phyloP scores from a whole-genome alignment of 306 rosid genomes.

The Cucurbita ficifolia region DNA sequence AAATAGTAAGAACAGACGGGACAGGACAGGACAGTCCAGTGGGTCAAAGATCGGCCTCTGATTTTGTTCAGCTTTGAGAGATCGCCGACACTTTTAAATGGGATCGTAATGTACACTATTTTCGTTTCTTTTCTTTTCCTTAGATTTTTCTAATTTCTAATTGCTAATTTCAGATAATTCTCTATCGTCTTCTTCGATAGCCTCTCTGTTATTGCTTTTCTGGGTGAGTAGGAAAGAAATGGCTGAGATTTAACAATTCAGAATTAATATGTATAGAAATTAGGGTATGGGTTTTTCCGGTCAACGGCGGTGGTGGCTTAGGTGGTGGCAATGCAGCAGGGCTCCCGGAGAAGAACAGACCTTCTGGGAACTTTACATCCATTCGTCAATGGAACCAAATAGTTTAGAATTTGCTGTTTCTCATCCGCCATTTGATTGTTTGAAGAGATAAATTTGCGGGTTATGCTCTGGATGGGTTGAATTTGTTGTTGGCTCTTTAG shows the following conservation, averaged over 20 bases:
- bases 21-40: constrained; percentile 15
- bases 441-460: constrained; percentile 12
- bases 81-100: background rate
- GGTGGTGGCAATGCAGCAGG: constrained; percentile 78
- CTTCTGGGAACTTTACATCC: constrained; percentile 65
- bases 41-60: background rate
- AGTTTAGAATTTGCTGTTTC: constrained; percentile 35
- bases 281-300: background rate
- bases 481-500: constrained; percentile 14
- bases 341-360: constrained; percentile 58
- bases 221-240: background rate
- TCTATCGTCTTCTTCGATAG: background rate
- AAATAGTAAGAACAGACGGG: background rate
- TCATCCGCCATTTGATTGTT: constrained; percentile 18
- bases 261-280: background rate
- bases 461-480: constrained; percentile 1
- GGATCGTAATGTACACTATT: background rate
- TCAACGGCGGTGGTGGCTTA: constrained; percentile 11
- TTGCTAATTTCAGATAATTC: background rate
- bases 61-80: constrained; percentile 1
- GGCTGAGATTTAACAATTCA: background rate
- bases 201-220: constrained; percentile 1
- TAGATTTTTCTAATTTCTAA: background rate
- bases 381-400: constrained; percentile 37
- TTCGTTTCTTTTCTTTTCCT: background rate